Percentiles rank a stretch among this genome's conserved stretches.
phyloP scores from a whole-genome alignment of 345 rosid species.

The Alliaria petiolata region DNA sequence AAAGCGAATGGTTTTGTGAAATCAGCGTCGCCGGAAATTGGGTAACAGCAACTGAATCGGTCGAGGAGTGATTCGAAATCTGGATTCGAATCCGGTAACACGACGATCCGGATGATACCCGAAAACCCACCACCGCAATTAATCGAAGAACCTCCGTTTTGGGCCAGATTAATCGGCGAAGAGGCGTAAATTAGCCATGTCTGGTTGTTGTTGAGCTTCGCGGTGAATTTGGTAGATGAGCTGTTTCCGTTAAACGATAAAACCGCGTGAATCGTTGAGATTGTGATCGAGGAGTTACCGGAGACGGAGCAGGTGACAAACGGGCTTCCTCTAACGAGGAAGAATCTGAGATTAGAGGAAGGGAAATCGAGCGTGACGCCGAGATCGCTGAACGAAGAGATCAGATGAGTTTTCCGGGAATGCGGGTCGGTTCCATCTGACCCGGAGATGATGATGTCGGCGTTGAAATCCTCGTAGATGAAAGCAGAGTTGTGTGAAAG shows the following conservation, averaged over 20 bases:
- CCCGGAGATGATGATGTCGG: slow-evolving; percentile 70
- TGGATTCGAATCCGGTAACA: slow-evolving; percentile 47
- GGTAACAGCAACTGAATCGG: slow-evolving; percentile 78
- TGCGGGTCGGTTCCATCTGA: slow-evolving; percentile 31
- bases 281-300: slow-evolving; percentile 38
- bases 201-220: slow-evolving; percentile 69
- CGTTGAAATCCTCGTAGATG: slow-evolving; percentile 53
- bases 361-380: slow-evolving; percentile 77
- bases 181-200: slow-evolving; percentile 85
- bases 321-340: slow-evolving; percentile 85
- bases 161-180: slow-evolving; percentile 50
- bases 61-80: slow-evolving; percentile 56
- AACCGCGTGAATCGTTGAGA: slow-evolving; percentile 77
- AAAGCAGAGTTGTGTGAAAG: slow-evolving; percentile 56
- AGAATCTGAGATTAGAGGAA: slow-evolving; percentile 64
- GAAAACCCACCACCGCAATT: slow-evolving; percentile 44
- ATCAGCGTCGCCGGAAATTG: slow-evolving; percentile 69
- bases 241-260: slow-evolving; percentile 45
- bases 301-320: slow-evolving; percentile 64
- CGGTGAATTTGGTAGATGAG: slow-evolving; percentile 56
- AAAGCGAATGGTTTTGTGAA: slow-evolving; percentile 64
- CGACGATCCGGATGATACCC: slow-evolving; percentile 59
- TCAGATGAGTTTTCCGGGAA: slow-evolving; percentile 43
- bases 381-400: slow-evolving; percentile 72
- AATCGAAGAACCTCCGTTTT: slow-evolving; percentile 41